phyloP scores from a whole-genome alignment of 352 stramenopile genomes.

The Plasmopara halstedii region DNA sequence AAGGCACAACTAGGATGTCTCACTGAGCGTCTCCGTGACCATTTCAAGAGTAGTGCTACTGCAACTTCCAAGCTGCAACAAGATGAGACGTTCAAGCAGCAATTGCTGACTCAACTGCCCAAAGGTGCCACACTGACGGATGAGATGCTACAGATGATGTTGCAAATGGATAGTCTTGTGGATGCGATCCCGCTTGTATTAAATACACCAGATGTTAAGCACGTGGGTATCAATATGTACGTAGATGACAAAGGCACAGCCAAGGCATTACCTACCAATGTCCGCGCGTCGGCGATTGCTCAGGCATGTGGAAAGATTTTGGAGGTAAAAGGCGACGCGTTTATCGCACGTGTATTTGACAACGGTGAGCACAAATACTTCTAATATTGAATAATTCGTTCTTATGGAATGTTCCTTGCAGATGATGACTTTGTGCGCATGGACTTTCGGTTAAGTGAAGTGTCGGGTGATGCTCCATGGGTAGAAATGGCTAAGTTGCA shows the following conservation, averaged over 20 bases:
- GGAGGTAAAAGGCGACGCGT: conserved; percentile 81
- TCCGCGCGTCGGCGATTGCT: conserved; percentile 70
- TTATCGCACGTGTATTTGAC: conserved; percentile 84
- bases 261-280: conserved; percentile 72
- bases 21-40: conserved; percentile 66
- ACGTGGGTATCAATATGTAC: conserved; percentile 86
- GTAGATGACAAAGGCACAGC: conserved; percentile 86
- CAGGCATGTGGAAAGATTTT: conserved; percentile 77
- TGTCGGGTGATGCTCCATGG: conserved; percentile 59
- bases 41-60: conserved; percentile 55
- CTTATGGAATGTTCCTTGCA: conserved; percentile 17
- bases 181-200: conserved; percentile 83
- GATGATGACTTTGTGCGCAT: conserved; percentile 79
- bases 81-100: conserved; percentile 74
- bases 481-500: conserved; percentile 58
- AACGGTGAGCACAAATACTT: conserved; percentile 42
- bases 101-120: conserved; percentile 66
- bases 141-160: conserved; percentile 81
- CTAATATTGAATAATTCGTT: neutral
- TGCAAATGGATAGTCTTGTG: conserved; percentile 84
- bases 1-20: conserved; percentile 73
- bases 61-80: conserved; percentile 37
- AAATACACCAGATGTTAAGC: conserved; percentile 59
- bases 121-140: conserved; percentile 52
- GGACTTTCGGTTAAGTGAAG: conserved; percentile 67